Conservation (phyloP, 2,329 filamentous ascomycete genomes). For the Monilinia polystroma region DNA sequence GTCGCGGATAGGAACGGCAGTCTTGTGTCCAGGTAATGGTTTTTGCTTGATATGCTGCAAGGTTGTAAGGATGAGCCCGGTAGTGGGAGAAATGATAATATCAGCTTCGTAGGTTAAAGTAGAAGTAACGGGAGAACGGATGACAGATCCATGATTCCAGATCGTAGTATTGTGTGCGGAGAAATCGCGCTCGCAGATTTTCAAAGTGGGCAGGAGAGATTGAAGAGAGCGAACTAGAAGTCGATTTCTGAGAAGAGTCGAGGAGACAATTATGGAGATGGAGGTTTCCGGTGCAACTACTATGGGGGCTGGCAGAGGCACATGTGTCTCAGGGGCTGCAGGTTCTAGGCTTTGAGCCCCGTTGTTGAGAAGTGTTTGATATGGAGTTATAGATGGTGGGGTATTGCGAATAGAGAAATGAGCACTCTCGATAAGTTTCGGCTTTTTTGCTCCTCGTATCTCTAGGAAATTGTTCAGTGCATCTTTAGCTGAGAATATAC, state of each 20-base stretch:
- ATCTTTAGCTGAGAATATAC: constrained; percentile 43
- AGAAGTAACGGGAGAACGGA: constrained; percentile 43
- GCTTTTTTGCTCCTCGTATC: constrained; percentile 43
- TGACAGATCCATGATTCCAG: constrained; percentile 41
- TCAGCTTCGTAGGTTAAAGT: constrained; percentile 63
- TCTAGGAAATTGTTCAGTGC: constrained; percentile 53
- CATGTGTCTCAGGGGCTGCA: constrained; percentile 14
- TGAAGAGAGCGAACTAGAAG: constrained; percentile 52
- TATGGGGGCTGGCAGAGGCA: constrained; percentile 29
- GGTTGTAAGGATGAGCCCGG: constrained; percentile 68
- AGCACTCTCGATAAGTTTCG: constrained; percentile 34
- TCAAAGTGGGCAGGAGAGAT: constrained; percentile 48
- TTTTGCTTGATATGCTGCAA: constrained; percentile 71
- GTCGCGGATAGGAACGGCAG: constrained; percentile 51
- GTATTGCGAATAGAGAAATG: constrained; percentile 33
- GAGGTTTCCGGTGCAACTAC: constrained; percentile 29
- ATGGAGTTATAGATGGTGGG: background rate
- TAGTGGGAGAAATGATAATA: constrained; percentile 65
- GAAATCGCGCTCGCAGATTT: constrained; percentile 63
- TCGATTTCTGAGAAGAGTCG: constrained; percentile 47
- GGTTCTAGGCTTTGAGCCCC: constrained; percentile 23
- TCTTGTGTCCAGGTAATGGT: constrained; percentile 61
- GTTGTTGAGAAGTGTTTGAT: no score
- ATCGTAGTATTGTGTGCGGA: constrained; percentile 41
- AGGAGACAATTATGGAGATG: constrained; percentile 53